Evolutionary conservation across 805 yeast species (phyloP).

Genomic region (Maudiozyma saulgeensis): DNA sequence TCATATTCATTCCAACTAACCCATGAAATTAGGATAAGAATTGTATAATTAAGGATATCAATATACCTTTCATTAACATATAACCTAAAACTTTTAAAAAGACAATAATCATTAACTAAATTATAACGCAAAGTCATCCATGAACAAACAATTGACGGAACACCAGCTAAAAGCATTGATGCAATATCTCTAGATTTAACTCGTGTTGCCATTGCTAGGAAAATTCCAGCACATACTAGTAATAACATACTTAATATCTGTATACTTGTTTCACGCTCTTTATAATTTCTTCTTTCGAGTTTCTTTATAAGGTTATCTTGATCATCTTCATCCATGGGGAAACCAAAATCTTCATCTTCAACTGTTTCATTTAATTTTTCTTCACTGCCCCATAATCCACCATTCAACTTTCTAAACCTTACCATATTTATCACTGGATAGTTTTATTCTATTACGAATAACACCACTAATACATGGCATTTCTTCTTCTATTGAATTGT

Average conservation of each 20-base stretch:
- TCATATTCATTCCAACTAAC: conserved; percentile 15
- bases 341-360: conserved; percentile 7
- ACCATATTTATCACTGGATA: conserved; percentile 12
- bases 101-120: conserved; percentile 13
- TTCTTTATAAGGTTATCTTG: conserved; percentile 25
- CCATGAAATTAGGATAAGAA: conserved; percentile 23
- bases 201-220: conserved; percentile 17
- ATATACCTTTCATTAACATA: conserved; percentile 13
- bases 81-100: conserved; percentile 10
- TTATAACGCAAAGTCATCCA: conserved; percentile 21
- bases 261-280: conserved; percentile 13
- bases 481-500: no score
- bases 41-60: conserved; percentile 13
- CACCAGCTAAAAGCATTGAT: conserved; percentile 8
- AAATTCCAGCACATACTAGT: conserved; percentile 17
- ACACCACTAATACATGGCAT: no score
- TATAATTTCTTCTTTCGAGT: conserved; percentile 16
- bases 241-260: conserved; percentile 14
- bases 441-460: neutral
- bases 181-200: conserved; percentile 3
- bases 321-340: conserved; percentile 26
- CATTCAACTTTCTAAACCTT: conserved; percentile 16
- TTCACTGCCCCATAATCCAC: conserved; percentile 1
- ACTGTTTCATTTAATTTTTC: conserved; percentile 1
- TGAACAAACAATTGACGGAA: conserved; percentile 21